Percentiles rank a stretch among this genome's conserved stretches.
These are phyloP conservation scores for Ascochyta lentis DNA, from an alignment of 2,329 filamentous ascomycete species.

Conservation along the genomic window DNA sequence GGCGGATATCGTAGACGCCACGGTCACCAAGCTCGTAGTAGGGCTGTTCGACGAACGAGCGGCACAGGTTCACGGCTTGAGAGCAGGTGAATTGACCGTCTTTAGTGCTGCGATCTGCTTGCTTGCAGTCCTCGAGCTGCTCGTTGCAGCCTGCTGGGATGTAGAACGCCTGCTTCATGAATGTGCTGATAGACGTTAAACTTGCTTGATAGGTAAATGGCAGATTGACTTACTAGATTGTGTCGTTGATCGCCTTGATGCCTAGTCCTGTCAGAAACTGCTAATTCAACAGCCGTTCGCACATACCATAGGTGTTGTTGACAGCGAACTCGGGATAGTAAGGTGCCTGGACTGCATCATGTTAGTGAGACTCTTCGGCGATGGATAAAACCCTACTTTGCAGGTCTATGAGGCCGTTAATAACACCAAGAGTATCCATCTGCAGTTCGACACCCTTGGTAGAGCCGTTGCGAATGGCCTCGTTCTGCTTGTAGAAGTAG, in stretches of 20 bases:
- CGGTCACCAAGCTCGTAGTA: constrained; percentile 52
- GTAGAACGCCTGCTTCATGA: constrained; percentile 54
- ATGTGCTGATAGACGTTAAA: constrained; percentile 19
- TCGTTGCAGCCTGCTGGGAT: constrained; percentile 60
- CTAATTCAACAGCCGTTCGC: too few species aligned
- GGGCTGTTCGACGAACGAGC: constrained; percentile 52
- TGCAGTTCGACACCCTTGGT: constrained; percentile 57
- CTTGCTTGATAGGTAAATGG: too few species aligned
- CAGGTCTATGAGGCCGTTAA: constrained; percentile 63
- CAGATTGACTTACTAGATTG: constrained; percentile 45
- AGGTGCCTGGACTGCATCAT: constrained; percentile 48
- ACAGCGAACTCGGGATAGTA: constrained; percentile 53
- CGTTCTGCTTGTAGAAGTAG: constrained; percentile 64
- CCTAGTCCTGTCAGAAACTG: not conserved
- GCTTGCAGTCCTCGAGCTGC: constrained; percentile 56
- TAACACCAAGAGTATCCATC: constrained; percentile 62
- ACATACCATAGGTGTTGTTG: constrained; percentile 60
- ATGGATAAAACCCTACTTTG: constrained; percentile 21
- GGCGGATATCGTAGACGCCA: constrained; percentile 64
- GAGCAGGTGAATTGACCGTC: constrained; percentile 45
- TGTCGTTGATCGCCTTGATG: constrained; percentile 57
- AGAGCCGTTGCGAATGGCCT: constrained; percentile 58
- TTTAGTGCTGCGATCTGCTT: constrained; percentile 31
- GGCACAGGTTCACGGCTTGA: constrained; percentile 51
- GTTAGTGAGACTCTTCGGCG: not conserved